phyloP scores from a whole-genome alignment of 1,139 yeast genomes.

The Magnusiomyces sp. region DNA sequence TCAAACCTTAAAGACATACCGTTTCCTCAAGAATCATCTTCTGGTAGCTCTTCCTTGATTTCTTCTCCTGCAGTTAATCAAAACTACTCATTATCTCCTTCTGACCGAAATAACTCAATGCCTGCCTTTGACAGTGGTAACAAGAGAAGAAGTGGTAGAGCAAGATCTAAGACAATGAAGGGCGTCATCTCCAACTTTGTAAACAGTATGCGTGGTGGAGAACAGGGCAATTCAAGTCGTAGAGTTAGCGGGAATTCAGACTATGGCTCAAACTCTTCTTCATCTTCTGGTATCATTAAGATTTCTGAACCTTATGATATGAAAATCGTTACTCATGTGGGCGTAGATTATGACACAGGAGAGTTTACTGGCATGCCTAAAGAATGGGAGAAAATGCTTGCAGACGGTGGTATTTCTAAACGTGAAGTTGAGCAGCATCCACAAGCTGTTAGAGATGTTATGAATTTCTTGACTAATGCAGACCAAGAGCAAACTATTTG shows the following conservation, averaged over 20 bases:
- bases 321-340: slow-evolving; percentile 89
- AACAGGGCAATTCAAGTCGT: slow-evolving; percentile 3
- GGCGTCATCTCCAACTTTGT: slow-evolving; percentile 45
- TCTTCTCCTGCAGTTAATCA: not conserved
- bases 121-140: slow-evolving; percentile 13
- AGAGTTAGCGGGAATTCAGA: slow-evolving; percentile 5
- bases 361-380: slow-evolving; percentile 84
- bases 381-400: slow-evolving; percentile 80
- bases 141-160: slow-evolving; percentile 23
- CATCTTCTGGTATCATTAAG: slow-evolving; percentile 40
- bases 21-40: not conserved
- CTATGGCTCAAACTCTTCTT: slow-evolving; percentile 8
- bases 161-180: slow-evolving; percentile 35
- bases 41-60: not conserved
- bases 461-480: slow-evolving; percentile 68
- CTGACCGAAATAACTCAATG: slow-evolving; percentile 7
- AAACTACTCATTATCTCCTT: slow-evolving; percentile 1
- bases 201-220: slow-evolving; percentile 35
- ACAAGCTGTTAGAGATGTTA: slow-evolving; percentile 89
- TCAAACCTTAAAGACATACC: not conserved
- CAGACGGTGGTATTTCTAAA: slow-evolving; percentile 78
- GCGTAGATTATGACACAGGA: slow-evolving; percentile 74
- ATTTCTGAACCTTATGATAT: slow-evolving; percentile 88
- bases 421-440: slow-evolving; percentile 86
- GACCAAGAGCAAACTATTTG: slow-evolving; percentile 63